Evolutionary conservation across 192 early-diverging fungal species (phyloP).

Genomic region (Haplosporangium gracile): DNA sequence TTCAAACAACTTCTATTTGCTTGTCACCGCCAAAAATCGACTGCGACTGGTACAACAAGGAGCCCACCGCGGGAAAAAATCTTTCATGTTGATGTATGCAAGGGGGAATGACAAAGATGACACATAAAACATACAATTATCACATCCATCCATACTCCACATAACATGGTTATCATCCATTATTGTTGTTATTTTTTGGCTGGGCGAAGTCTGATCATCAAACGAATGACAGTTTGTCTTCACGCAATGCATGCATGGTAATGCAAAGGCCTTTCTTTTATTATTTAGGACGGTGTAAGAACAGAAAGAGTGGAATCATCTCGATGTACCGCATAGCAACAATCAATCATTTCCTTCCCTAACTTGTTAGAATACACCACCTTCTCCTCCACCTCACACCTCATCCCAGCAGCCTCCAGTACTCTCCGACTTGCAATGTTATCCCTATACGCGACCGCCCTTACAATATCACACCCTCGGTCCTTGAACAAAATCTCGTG

Average conservation of each 20-base stretch:
- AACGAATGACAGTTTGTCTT: neutral
- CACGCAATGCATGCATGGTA: neutral
- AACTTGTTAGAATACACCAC: constrained; percentile 1
- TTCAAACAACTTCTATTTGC: neutral
- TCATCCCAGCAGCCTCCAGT: constrained; percentile 7
- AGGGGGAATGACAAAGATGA: neutral
- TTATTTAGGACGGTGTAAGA: neutral
- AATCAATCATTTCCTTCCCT: neutral
- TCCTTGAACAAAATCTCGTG: constrained; percentile 28
- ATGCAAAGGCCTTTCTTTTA: neutral
- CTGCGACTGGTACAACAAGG: neutral
- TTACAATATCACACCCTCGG: constrained; percentile 4
- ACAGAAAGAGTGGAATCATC: neutral
- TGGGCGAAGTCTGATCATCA: neutral
- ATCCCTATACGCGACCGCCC: neutral
- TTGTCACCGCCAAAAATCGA: neutral
- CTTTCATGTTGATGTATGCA: neutral
- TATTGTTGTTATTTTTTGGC: neutral
- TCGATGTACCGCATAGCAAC: neutral
- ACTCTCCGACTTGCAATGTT: constrained; percentile 21
- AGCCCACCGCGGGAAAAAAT: neutral
- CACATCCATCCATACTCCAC: too few species aligned
- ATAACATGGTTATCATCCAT: too few species aligned
- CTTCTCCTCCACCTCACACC: constrained; percentile 1
- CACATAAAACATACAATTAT: neutral